phyloP scores from a whole-genome alignment of 257 asterid species.

The Paraleonurus japonicus region DNA sequence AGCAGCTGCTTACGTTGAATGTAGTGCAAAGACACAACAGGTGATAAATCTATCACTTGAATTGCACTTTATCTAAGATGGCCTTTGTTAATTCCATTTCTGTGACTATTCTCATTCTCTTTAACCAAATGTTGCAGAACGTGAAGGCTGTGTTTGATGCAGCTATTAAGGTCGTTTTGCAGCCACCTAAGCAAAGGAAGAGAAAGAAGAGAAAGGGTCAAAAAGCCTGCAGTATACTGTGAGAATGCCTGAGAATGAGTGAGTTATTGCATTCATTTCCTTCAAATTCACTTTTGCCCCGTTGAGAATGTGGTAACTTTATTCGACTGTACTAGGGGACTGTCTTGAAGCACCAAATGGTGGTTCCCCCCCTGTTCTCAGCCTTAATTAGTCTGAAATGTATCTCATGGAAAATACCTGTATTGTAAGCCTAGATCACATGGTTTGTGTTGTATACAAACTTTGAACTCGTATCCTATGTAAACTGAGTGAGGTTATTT shows the following conservation, averaged over 20 bases:
- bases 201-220: conserved; percentile 54
- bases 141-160: conserved; percentile 59
- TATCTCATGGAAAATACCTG: conserved; percentile 21
- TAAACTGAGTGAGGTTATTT: conserved; percentile 17
- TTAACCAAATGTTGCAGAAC: conserved; percentile 38
- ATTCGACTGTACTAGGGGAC: conserved; percentile 32
- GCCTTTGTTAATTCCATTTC: neutral
- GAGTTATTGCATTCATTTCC: conserved; percentile 19
- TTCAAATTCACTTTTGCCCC: conserved; percentile 9
- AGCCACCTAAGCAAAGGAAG: conserved; percentile 55
- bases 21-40: conserved; percentile 83
- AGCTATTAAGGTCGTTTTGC: conserved; percentile 57
- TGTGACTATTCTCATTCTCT: conserved; percentile 1
- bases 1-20: conserved; percentile 75
- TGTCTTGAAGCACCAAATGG: conserved; percentile 22
- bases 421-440: conserved; percentile 11
- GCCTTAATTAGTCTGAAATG: conserved; percentile 34
- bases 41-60: conserved; percentile 29
- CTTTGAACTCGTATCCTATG: neutral
- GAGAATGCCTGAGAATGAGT: conserved; percentile 23
- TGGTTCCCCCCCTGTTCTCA: conserved; percentile 27
- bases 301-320: conserved; percentile 20
- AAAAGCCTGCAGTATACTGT: conserved; percentile 66
- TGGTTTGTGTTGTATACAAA: conserved; percentile 31
- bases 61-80: neutral